Evolutionary conservation across 352 stramenopile species (phyloP), one percentile per base, ranked within the genome.

Genomic region (Globisporangium irregulare): DNA sequence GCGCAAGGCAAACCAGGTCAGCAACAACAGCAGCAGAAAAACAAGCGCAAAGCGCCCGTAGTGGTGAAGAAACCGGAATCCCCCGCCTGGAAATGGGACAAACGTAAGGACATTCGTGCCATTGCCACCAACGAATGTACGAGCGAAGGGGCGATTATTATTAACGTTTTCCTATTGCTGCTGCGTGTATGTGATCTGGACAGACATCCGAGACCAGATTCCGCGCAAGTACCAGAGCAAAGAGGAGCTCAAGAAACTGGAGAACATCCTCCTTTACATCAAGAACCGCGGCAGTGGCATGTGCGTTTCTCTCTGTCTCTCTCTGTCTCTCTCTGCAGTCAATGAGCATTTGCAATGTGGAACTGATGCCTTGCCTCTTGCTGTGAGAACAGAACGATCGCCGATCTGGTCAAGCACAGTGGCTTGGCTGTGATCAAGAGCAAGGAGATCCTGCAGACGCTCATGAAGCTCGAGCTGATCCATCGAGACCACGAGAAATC

Each of bases 381-480:
- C 18, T 9, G 22, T 22, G 43, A 22, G 10, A 32, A 27, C 63
- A 94, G 87, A 32, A 90, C 87, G 18, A 95, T 95, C 64, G 81
- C 86, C 9, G 87, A 95, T 56, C 69, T 95, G 8, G 87, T 94
- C 64, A 91, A 91, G 61, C 82, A 93, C 71, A 94, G 82, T 41
- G 79, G 80, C 0, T 59, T 95, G 50, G 75, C 82, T 2, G 87
- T 94, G 41, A 94, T 95, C 74, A 84, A 87, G 41, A 93, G 84
- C 79, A 95, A 95, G 68, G 87, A 95, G 66, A 94, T 94, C 59
- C 67, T 95, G 34, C 86, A 95, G 75, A 94, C 87, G 56, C 82
- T 95, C 50, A 94, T 91, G 77, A 94, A 92, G 70, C 77, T 95
- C 67, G 80, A 91, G 22, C 79, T 93, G 43, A 83, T 95, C 62